These are phyloP conservation scores for Leptographium lundbergii DNA, from an alignment of 2,329 filamentous ascomycete species.

Conservation along the genomic window DNA sequence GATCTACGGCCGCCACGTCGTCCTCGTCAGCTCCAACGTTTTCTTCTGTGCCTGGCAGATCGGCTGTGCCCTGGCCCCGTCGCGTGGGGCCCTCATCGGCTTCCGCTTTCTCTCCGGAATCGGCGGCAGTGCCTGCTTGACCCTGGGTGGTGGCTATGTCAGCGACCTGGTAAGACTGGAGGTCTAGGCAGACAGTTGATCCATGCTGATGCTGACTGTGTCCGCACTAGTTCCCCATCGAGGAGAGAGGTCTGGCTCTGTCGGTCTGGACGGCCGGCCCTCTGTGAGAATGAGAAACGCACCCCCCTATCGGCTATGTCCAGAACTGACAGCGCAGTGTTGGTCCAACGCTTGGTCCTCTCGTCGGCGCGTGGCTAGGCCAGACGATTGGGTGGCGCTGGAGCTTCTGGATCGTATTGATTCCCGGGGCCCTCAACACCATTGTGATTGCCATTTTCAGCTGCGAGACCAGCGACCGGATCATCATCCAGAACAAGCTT, in stretches of 20 bases:
- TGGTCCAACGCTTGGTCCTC: constrained; percentile 31
- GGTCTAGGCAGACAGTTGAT: constrained; percentile 16
- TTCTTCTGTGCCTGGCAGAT: constrained; percentile 55
- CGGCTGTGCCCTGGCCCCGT: constrained; percentile 48
- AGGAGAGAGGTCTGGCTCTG: constrained; percentile 47
- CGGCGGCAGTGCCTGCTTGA: constrained; percentile 11
- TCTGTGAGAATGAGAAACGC: constrained; percentile 13
- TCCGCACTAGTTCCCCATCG: constrained; percentile 19
- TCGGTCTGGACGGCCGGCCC: constrained; percentile 25
- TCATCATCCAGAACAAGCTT: constrained; percentile 38
- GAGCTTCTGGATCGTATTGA: constrained; percentile 36
- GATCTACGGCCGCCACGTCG: constrained; percentile 32
- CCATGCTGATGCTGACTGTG: not conserved
- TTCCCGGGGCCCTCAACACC: constrained; percentile 25
- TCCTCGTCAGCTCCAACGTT: constrained; percentile 58
- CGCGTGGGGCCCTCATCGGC: constrained; percentile 26
- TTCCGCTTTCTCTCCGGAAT: constrained; percentile 13
- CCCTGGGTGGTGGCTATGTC: constrained; percentile 10
- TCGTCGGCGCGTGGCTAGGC: constrained; percentile 36
- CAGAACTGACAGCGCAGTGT: not conserved
- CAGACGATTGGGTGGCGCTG: constrained; percentile 27
- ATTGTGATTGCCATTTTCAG: constrained; percentile 26
- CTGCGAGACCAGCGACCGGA: constrained; percentile 33
- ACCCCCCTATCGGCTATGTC: not conserved
- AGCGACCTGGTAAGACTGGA: constrained; percentile 5